phyloP scores from a whole-genome alignment of 2,329 filamentous ascomycete genomes.

The Venturiaceae sp. region DNA sequence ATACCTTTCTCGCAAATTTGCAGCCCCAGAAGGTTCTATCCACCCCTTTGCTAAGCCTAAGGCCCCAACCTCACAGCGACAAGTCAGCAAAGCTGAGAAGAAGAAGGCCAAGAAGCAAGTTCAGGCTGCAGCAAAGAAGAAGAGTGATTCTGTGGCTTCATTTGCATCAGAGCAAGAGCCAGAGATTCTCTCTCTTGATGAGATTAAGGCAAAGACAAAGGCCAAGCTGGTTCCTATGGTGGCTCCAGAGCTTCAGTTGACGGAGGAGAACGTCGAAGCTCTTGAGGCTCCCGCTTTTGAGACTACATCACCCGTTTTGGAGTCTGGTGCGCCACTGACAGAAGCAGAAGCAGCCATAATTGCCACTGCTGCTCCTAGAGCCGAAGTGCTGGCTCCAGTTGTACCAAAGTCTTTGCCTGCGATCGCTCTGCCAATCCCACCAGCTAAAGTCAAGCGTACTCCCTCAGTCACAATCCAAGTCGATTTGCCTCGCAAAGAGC shows the following conservation, averaged over 20 bases:
- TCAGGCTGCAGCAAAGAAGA: background rate
- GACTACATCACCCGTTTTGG: background rate
- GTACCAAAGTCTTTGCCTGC: background rate
- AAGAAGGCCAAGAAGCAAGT: slow-evolving; percentile 1
- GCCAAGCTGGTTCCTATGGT: background rate
- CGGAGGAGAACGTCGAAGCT: background rate
- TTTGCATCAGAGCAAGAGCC: background rate
- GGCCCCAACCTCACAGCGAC: background rate
- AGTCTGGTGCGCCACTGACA: background rate
- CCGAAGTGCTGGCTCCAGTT: background rate
- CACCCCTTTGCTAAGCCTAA: background rate
- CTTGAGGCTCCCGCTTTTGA: background rate
- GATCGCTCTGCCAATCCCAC: background rate
- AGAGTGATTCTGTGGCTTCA: background rate
- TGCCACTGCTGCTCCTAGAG: background rate
- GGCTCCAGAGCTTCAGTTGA: background rate
- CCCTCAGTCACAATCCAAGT: background rate
- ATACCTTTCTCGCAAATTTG: background rate
- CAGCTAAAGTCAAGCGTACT: background rate
- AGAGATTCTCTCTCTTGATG: slow-evolving; percentile 1
- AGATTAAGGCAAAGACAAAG: background rate
- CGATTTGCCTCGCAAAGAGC: background rate
- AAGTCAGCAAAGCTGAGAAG: slow-evolving; percentile 1
- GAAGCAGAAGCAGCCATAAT: background rate
- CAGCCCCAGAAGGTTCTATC: background rate